phyloP scores from a whole-genome alignment of 176 grass and related monocot genomes.

The Hordeum vulgare region MorexV3_pseudomolecules_assembly NC_058521.1:170662116-170662615 shows the following conservation, averaged over 20 bases:
- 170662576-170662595: constrained; percentile 77
- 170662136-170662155: constrained; percentile 69
- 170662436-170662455: constrained; percentile 65
- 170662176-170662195: constrained; percentile 67
- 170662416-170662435: constrained; percentile 90
- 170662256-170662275: constrained; percentile 50
- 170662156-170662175: constrained; percentile 38
- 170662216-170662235: constrained; percentile 67
- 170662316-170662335: constrained; percentile 77
- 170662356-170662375: constrained; percentile 60
- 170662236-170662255: constrained; percentile 60
- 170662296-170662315: constrained; percentile 60
- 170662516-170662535: constrained; percentile 59
- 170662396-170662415: constrained; percentile 82
- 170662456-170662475: constrained; percentile 41
- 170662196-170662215: constrained; percentile 69
- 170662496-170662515: constrained; percentile 81
- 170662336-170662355: constrained; percentile 90
- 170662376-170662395: constrained; percentile 54
- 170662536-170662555: constrained; percentile 70
- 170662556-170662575: constrained; percentile 49
- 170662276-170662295: constrained; percentile 63
- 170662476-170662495: constrained; percentile 76
- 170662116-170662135: constrained; percentile 68
- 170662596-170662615: constrained; percentile 72